These are phyloP conservation scores for Microbotryomycetes sp. DNA, from an alignment of 1,284 basidiomycete species.

Conservation along the genomic window DNA sequence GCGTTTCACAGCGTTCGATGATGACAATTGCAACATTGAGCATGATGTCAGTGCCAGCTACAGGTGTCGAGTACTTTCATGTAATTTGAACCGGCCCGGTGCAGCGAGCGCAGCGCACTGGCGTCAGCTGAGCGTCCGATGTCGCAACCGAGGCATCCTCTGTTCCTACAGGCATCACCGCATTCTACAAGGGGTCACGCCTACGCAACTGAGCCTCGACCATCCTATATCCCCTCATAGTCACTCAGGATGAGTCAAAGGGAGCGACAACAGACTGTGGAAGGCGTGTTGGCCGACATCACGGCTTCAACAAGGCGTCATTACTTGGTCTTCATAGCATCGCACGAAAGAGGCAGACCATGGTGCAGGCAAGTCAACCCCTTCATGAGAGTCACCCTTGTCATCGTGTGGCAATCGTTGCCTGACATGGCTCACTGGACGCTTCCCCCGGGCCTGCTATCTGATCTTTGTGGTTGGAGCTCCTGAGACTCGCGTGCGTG, in stretches of 20 bases:
- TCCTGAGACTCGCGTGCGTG: neutral
- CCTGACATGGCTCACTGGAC: neutral
- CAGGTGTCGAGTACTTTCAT: no score
- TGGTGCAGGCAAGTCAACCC: conserved; percentile 1
- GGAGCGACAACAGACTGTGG: neutral
- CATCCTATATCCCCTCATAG: no score
- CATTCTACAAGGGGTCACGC: no score
- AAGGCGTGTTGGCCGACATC: neutral
- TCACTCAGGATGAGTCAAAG: neutral
- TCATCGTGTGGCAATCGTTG: neutral
- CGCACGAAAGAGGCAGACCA: conserved; percentile 1
- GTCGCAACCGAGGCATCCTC: no score
- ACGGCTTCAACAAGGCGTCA: neutral
- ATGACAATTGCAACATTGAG: no score
- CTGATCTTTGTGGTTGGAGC: neutral
- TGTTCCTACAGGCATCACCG: no score
- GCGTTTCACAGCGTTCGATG: no score
- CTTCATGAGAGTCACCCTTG: neutral
- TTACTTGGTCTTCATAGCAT: neutral
- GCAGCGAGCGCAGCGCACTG: no score
- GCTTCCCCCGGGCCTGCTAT: neutral
- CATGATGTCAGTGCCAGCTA: no score
- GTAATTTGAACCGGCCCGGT: no score
- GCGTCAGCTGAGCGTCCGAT: no score
- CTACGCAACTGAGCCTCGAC: no score